Conservation (phyloP, 2,329 filamentous ascomycete species). For the Teratosphaeria pseudoeucalypti region DNA sequence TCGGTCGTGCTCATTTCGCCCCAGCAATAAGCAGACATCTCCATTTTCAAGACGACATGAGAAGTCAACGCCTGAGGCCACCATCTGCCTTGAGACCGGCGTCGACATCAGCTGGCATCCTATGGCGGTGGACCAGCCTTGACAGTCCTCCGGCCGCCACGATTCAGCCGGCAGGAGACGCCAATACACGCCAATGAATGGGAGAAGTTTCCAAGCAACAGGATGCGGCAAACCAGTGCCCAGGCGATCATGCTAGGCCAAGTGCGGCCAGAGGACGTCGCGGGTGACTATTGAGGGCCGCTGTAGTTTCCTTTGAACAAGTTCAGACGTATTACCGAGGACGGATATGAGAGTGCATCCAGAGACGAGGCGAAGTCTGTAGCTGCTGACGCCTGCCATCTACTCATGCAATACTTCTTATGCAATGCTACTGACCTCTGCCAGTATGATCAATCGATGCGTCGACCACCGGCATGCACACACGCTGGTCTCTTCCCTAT, state of each 20-base stretch:
- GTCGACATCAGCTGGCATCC: not conserved
- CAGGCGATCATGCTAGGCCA: not conserved
- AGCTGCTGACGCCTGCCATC: not conserved
- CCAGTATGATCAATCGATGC: not conserved
- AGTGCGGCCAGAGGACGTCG: not conserved
- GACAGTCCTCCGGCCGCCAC: not conserved
- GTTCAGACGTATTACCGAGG: not conserved
- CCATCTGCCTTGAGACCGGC: not conserved
- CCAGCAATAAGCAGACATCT: constrained; percentile 17
- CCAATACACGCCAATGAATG: not conserved
- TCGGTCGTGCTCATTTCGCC: constrained; percentile 41
- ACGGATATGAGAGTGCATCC: not conserved
- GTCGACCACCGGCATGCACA: not conserved
- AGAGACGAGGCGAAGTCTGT: not conserved
- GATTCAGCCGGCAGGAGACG: not conserved
- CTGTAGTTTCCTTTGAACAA: not conserved
- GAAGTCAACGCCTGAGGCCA: not conserved
- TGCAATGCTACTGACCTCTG: not conserved
- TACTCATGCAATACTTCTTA: not conserved
- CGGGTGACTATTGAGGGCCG: not conserved
- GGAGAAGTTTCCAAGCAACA: not conserved
- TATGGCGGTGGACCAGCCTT: not conserved
- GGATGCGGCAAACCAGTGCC: not conserved
- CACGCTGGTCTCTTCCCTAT: not conserved
- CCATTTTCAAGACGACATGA: not conserved